These are phyloP conservation scores for Colletotrichum destructivum DNA, from an alignment of 2,329 filamentous ascomycete genomes.

Conservation along the genomic window DNA sequence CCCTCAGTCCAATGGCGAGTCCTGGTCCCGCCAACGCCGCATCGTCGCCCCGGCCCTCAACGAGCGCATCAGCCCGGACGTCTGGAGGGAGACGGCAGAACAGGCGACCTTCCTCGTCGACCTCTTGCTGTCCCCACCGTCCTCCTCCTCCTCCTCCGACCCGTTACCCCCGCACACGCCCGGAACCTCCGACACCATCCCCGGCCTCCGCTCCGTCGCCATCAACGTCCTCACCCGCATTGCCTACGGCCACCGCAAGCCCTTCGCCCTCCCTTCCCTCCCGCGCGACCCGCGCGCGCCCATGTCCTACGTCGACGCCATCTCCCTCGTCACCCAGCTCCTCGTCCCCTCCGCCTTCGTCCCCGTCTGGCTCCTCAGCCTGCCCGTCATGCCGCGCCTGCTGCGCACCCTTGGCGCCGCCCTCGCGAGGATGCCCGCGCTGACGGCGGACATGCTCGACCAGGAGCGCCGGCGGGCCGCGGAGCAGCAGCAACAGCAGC, in stretches of 20 bases:
- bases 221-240: constrained; percentile 56
- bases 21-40: constrained; percentile 52
- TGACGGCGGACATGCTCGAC: constrained; percentile 43
- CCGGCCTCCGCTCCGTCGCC: constrained; percentile 51
- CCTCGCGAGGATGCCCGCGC: constrained; percentile 47
- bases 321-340: constrained; percentile 49
- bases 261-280: constrained; percentile 48
- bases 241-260: constrained; percentile 51
- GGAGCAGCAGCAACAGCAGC: constrained; percentile 38
- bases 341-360: constrained; percentile 49
- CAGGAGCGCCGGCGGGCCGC: constrained; percentile 4
- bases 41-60: constrained; percentile 54
- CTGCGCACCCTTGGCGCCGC: constrained; percentile 49
- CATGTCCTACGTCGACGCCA: constrained; percentile 52
- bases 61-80: constrained; percentile 52
- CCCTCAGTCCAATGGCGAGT: constrained; percentile 46
- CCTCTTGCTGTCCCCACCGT: constrained; percentile 44
- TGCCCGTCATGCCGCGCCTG: constrained; percentile 47
- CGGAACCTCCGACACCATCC: constrained; percentile 48
- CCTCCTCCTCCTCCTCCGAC: neutral
- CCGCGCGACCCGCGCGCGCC: constrained; percentile 32
- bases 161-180: constrained; percentile 40
- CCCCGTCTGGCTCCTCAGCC: constrained; percentile 45
- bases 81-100: constrained; percentile 52
- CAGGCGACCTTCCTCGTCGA: constrained; percentile 51